These are phyloP conservation scores for Saururus chinensis DNA, from an alignment of 164 flowering plant species.

Conservation along the genomic window DNA sequence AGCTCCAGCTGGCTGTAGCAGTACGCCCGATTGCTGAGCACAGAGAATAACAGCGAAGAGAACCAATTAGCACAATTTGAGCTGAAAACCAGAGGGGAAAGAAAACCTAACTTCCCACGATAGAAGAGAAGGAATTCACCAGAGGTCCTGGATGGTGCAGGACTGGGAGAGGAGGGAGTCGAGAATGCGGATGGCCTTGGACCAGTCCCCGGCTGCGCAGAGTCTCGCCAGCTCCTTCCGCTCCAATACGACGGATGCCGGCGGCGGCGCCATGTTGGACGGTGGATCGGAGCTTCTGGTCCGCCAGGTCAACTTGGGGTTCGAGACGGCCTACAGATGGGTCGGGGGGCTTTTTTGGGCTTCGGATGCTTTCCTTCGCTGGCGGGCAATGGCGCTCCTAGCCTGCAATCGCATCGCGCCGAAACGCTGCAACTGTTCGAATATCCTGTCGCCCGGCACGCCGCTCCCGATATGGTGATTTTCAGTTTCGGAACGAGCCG, in stretches of 20 bases:
- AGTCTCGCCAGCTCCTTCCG: slow-evolving; percentile 66
- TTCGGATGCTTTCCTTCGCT: no score
- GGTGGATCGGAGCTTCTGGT: background rate
- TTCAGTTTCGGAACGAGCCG: no score
- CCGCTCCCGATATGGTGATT: no score
- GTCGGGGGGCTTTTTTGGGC: no score
- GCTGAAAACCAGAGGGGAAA: background rate
- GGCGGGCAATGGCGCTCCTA: no score
- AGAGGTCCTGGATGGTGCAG: slow-evolving; percentile 64
- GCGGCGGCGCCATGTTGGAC: background rate
- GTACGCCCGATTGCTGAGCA: slow-evolving; percentile 84
- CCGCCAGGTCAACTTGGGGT: no score
- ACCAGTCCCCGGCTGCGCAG: slow-evolving; percentile 75
- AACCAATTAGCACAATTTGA: background rate
- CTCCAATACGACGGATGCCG: slow-evolving; percentile 30
- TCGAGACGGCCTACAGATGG: no score
- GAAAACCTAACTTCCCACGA: no score
- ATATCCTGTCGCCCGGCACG: no score
- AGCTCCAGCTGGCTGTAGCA: slow-evolving; percentile 95
- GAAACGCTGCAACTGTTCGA: no score
- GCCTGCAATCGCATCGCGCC: no score
- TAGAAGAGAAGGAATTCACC: slow-evolving; percentile 25
- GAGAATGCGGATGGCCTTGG: slow-evolving; percentile 93
- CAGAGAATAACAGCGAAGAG: background rate
- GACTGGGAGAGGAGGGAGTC: slow-evolving; percentile 78